Conservation (phyloP, 2,329 filamentous ascomycete species). For the Colletotrichum abscissum region DNA sequence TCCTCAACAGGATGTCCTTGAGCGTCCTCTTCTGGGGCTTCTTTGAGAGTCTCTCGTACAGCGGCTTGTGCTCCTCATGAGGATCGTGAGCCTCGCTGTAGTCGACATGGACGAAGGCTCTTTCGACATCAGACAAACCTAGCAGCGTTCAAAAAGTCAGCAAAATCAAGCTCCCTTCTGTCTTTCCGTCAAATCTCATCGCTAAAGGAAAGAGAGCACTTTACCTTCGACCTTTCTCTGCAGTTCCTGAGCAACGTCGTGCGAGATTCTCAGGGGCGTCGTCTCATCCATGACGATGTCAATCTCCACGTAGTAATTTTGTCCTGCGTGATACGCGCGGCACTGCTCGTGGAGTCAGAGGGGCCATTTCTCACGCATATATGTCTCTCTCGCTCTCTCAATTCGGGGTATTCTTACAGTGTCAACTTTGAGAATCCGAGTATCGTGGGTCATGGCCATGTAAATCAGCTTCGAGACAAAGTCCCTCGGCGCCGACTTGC, state of each 20-base stretch:
- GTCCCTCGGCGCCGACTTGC: conserved; percentile 68
- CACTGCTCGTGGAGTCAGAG: conserved; percentile 46
- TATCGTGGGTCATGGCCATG: conserved; percentile 64
- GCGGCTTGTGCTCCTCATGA: conserved; percentile 55
- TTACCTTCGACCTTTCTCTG: conserved; percentile 70
- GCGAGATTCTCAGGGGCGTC: conserved; percentile 65
- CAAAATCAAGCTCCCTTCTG: neutral
- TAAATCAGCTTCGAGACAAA: conserved; percentile 68
- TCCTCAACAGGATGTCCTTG: conserved; percentile 45
- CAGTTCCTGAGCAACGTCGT: conserved; percentile 69
- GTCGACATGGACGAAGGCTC: conserved; percentile 59
- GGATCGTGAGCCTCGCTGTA: conserved; percentile 48
- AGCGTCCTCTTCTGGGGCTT: conserved; percentile 41
- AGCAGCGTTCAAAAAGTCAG: conserved; percentile 4
- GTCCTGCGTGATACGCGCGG: conserved; percentile 70
- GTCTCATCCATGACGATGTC: conserved; percentile 70
- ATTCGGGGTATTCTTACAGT: conserved; percentile 50
- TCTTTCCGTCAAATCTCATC: neutral
- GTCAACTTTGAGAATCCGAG: conserved; percentile 67
- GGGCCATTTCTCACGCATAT: neutral
- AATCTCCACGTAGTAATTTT: conserved; percentile 71
- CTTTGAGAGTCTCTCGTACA: conserved; percentile 47
- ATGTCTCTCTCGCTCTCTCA: neutral
- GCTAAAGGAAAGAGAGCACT: neutral
- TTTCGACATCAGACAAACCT: conserved; percentile 51